A percentile compares a stretch with the other conserved stretches of the same genome.
These are phyloP conservation scores for Talaromyces trachyspermus DNA, from an alignment of 495 filamentous ascomycete genomes.

Conservation along the genomic window DNA sequence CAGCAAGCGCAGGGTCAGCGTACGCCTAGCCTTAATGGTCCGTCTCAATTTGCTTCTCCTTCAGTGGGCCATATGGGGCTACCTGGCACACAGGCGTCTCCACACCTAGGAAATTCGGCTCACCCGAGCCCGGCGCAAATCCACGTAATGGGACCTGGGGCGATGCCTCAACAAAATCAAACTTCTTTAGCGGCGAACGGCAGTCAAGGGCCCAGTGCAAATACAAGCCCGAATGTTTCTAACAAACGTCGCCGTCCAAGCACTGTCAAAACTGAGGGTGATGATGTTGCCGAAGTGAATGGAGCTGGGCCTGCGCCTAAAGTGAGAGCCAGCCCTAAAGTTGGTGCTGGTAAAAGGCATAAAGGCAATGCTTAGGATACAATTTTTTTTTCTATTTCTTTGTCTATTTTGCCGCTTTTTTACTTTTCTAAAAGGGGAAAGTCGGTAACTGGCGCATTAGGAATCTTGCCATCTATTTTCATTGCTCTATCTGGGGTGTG, in stretches of 20 bases:
- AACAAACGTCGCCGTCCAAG: slow-evolving; percentile 73
- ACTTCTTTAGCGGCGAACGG: slow-evolving; percentile 52
- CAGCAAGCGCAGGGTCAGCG: slow-evolving; percentile 32
- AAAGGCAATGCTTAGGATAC: slow-evolving; percentile 39
- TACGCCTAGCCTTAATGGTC: slow-evolving; percentile 26
- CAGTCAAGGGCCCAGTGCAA: slow-evolving; percentile 68
- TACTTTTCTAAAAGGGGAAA: background rate
- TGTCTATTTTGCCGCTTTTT: background rate
- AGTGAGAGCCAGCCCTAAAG: slow-evolving; percentile 50
- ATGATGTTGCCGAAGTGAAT: slow-evolving; percentile 49
- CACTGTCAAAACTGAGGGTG: slow-evolving; percentile 68
- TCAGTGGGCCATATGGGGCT: slow-evolving; percentile 43
- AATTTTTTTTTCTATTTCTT: background rate
- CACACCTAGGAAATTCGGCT: slow-evolving; percentile 37
- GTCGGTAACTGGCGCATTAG: slow-evolving; percentile 9
- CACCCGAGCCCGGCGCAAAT: slow-evolving; percentile 41
- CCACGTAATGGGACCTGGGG: slow-evolving; percentile 35
- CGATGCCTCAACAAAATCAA: slow-evolving; percentile 70
- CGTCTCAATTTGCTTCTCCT: slow-evolving; percentile 46
- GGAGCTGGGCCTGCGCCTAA: slow-evolving; percentile 37
- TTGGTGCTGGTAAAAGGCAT: slow-evolving; percentile 47
- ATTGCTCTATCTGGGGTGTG: slow-evolving; percentile 1
- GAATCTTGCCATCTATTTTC: slow-evolving; percentile 5
- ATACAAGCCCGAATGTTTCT: slow-evolving; percentile 73
- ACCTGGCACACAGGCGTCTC: slow-evolving; percentile 36